Evolutionary conservation across 176 grass and related monocot species (phyloP), one percentile per base, ranked within the genome.

Genomic region (Eremochloa ophiuroides): DNA sequence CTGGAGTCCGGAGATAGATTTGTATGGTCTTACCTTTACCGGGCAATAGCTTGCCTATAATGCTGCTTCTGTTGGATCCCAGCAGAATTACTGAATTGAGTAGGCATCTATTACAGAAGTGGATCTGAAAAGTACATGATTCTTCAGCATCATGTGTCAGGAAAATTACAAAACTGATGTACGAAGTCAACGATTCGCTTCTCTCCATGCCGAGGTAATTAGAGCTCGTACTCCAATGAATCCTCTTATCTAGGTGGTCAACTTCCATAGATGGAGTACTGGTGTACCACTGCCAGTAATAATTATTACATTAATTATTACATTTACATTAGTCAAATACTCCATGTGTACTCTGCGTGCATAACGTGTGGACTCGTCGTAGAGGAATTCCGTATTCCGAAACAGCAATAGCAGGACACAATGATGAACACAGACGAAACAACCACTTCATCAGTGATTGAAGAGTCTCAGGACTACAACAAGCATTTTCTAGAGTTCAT

Each of bases 141-240:
- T 28, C 66, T 62, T 51, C 72, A 58, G 63, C n/a, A 78, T 61
- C 73, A n/a, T 25, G 76, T 77, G 80, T 17, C 29, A 44, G 78
- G 44, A 59, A 59, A 73, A 46, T 30, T 74, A 23, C 43, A 60
- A 31, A 56, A 41, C 1, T 62, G 27, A 79, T 63, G 4, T 62
- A 61, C 60, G 7, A 75, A 50, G 83, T 86, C 88, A 89, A 89
- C 60, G 47, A 82, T 74, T 73, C 71, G 59, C 88, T 78, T 30
- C 38, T 46, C 78, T 73, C 88, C 33, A 89, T 46, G 79, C 47
- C 13, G 66, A 18, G 61, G 37, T 82, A 61, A 82, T 82, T 82
- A 41, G 9, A 33, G 59, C 38, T 61, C 88, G n/a, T 61, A 56
- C 18, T 72, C 66, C 79, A 27, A 90, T 40, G 73, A 62, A 27